Conservation (phyloP, 1,284 basidiomycete species). For the Pseudozyma thailandica region DNA sequence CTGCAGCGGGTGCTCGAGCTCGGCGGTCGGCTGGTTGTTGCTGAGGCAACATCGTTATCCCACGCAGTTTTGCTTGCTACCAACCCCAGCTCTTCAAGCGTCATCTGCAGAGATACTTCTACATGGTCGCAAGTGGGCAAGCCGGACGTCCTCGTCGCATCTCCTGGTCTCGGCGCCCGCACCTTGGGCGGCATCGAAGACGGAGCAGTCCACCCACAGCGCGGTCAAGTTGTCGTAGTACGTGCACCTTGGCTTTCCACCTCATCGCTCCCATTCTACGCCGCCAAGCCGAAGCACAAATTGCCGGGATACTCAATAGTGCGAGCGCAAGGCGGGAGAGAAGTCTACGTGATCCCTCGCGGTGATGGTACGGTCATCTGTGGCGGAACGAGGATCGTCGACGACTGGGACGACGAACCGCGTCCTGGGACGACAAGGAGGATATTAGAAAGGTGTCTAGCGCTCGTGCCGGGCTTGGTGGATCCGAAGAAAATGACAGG, state of each 20-base stretch:
- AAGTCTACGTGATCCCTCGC: slow-evolving; percentile 58
- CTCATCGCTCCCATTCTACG: background rate
- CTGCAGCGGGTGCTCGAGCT: slow-evolving; percentile 40
- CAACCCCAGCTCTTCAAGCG: background rate
- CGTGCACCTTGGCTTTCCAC: slow-evolving; percentile 53
- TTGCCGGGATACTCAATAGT: slow-evolving; percentile 38
- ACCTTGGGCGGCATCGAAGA: slow-evolving; percentile 40
- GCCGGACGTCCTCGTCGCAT: slow-evolving; percentile 35
- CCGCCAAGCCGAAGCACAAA: background rate
- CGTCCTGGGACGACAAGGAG: slow-evolving; percentile 42
- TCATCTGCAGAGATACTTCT: background rate
- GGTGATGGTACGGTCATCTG: slow-evolving; percentile 57
- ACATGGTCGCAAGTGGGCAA: background rate
- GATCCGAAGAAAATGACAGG: slow-evolving; percentile 10
- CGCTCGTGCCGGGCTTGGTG: slow-evolving; percentile 35
- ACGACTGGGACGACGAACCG: slow-evolving; percentile 37
- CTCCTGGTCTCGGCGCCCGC: slow-evolving; percentile 53
- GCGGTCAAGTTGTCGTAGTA: slow-evolving; percentile 59
- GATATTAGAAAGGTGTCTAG: slow-evolving; percentile 49
- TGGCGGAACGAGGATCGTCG: slow-evolving; percentile 56
- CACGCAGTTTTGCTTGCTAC: slow-evolving; percentile 15
- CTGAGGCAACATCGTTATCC: slow-evolving; percentile 8
- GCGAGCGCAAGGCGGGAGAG: slow-evolving; percentile 40
- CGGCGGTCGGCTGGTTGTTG: slow-evolving; percentile 44
- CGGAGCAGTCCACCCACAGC: slow-evolving; percentile 37